Base-by-base conservation (phyloP, 1,139 yeast genomes). In the Pneumocystis jirovecii region DNA sequence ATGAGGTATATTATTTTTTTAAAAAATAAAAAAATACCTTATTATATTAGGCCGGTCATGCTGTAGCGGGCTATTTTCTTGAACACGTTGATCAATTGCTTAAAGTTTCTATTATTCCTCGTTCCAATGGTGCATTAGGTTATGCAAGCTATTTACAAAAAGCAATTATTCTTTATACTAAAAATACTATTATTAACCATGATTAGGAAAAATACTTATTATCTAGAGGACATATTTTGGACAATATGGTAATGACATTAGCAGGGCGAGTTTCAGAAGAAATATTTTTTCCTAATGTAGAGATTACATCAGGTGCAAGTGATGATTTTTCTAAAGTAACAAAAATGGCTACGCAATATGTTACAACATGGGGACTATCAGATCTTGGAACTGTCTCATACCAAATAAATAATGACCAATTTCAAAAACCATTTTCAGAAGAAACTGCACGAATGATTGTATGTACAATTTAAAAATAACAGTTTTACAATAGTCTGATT, bases 251-350 rank as follows among this genome's bases (percentile, higher is more conserved):
- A 35, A 93, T 93, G 61, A 89, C 97, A 0, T 81, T 93, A 65
- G 98, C 97, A 64, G 98, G 98, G 5, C 83, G 98, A 72, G 97
- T 93, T 1, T 86, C 96, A 61, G 98, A 93, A 76, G 97, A 93
- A 76, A 76, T 93, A 62, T 90, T 91, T 75, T 93, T 93, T 74
- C 69, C 68, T 21, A 64, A 65, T 44, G 82, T 83, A 61, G 84
- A 91, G 3, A 97, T 93, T 25, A 91, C 97, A 3, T 85, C 95
- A 66, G 98, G 98, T 69, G 98, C 96, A 0, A 85, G 89, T 65
- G 97, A 93, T 74, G 98, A 93, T 75, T 93, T 93, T 80, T 89
- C 90, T 74, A 91, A 93, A 76, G 96, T 93, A n/a, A 93, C 97
- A 0, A 83, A 83, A 69, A 89, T 93, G 83, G 98, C 98, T 5